A percentile compares a stretch with the other conserved stretches of the same genome.
Conservation (phyloP, 495 filamentous ascomycete species). For the Lasiosphaeriaceae sp. region DNA sequence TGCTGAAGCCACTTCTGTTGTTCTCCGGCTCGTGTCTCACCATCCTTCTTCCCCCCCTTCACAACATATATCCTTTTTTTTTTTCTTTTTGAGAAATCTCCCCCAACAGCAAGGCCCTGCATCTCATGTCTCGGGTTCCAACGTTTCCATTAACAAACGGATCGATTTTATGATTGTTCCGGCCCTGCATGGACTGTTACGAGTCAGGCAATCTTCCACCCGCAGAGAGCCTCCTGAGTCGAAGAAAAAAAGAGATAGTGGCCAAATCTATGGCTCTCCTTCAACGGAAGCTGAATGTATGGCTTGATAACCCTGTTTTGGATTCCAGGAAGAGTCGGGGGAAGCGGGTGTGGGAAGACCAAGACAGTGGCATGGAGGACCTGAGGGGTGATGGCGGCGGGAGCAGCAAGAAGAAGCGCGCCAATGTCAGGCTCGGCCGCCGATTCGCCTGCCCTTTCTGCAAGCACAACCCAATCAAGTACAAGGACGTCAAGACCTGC, state of each 20-base stretch:
- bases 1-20: too few relatives aligned
- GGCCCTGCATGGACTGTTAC: constrained; percentile 27
- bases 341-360: constrained; percentile 13
- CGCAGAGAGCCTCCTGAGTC: constrained; percentile 22
- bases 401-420: constrained; percentile 18
- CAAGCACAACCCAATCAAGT: constrained; percentile 35
- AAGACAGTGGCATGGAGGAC: constrained; percentile 6
- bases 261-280: constrained; percentile 30
- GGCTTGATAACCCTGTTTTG: constrained; percentile 19
- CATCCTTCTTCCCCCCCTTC: too few relatives aligned
- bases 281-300: constrained; percentile 16
- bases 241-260: constrained; percentile 27
- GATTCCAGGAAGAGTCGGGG: neutral
- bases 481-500: constrained; percentile 34
- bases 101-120: constrained; percentile 4
- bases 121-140: constrained; percentile 30
- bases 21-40: too few relatives aligned
- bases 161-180: constrained; percentile 16
- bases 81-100: neutral
- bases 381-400: neutral
- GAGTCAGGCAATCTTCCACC: constrained; percentile 23
- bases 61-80: too few relatives aligned
- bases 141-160: constrained; percentile 19
- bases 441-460: constrained; percentile 42
- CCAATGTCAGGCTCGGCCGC: constrained; percentile 3